phyloP scores from a whole-genome alignment of 352 stramenopile species.

The Salisapilia sapeloensis region DNA sequence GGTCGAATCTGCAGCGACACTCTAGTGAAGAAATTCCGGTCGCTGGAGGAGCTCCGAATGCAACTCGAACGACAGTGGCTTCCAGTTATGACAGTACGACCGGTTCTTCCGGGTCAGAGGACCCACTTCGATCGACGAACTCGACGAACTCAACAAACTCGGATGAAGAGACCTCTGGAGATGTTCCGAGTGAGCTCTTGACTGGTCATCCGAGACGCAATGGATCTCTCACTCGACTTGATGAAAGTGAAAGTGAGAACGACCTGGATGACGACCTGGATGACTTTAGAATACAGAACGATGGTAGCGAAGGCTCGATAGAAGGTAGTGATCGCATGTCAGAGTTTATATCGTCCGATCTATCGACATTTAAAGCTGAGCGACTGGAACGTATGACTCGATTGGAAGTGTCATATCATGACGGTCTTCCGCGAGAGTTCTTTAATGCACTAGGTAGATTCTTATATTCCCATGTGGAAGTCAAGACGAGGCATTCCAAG shows the following conservation, averaged over 20 bases:
- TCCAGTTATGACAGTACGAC: slow-evolving; percentile 47
- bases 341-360: too few species aligned
- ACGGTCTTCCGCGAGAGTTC: slow-evolving; percentile 63
- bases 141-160: slow-evolving; percentile 31
- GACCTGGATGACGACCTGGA: slow-evolving; percentile 14
- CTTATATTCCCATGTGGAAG: slow-evolving; percentile 47
- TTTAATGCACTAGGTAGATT: slow-evolving; percentile 58
- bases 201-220: too few species aligned
- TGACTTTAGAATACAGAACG: slow-evolving; percentile 10
- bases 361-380: slow-evolving; percentile 49
- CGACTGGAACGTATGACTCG: slow-evolving; percentile 53
- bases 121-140: slow-evolving; percentile 7
- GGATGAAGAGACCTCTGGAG: too few species aligned
- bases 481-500: slow-evolving; percentile 67
- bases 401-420: slow-evolving; percentile 63
- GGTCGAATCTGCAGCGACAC: slow-evolving; percentile 2
- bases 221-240: too few species aligned
- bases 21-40: slow-evolving; percentile 7
- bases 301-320: slow-evolving; percentile 23
- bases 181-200: too few species aligned
- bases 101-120: slow-evolving; percentile 20
- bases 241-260: slow-evolving; percentile 5
- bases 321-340: slow-evolving; percentile 6
- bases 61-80: slow-evolving; percentile 8
- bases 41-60: slow-evolving; percentile 1